phyloP scores from a whole-genome alignment of 257 asterid genomes.

The Avicennia marina region DNA sequence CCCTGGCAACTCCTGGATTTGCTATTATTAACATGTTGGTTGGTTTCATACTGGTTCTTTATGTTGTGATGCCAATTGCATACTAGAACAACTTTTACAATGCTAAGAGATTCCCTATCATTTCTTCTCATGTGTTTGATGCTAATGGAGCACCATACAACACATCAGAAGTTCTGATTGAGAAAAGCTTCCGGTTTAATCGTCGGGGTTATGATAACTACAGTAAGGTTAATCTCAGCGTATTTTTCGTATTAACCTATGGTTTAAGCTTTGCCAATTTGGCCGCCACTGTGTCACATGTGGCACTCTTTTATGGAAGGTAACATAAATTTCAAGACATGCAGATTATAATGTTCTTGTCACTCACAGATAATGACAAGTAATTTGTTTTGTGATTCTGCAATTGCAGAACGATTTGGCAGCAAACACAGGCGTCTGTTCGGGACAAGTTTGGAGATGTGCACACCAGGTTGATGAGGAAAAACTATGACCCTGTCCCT shows the following conservation, averaged over 20 bases:
- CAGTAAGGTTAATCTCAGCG: conserved; percentile 54
- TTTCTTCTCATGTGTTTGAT: conserved; percentile 59
- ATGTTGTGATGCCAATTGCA: conserved; percentile 38
- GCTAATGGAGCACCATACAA: conserved; percentile 45
- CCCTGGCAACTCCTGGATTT: conserved; percentile 67
- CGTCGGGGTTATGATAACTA: conserved; percentile 43
- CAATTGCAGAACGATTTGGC: conserved; percentile 50
- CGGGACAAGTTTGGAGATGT: conserved; percentile 52
- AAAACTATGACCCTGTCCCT: conserved; percentile 60
- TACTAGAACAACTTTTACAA: conserved; percentile 52
- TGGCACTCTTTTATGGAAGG: conserved; percentile 64
- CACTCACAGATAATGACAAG: no score
- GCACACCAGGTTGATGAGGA: conserved; percentile 66
- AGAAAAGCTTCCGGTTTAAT: conserved; percentile 38
- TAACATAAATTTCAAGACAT: conserved; percentile 8
- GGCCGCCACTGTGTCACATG: conserved; percentile 64
- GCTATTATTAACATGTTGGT: conserved; percentile 55
- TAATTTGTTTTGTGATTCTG: no score
- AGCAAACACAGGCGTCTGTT: conserved; percentile 53
- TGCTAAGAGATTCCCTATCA: conserved; percentile 49
- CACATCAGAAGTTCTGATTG: conserved; percentile 31
- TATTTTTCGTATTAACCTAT: conserved; percentile 41
- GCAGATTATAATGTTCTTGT: background rate
- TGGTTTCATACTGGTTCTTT: conserved; percentile 44
- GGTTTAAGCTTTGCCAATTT: conserved; percentile 55